Evolutionary conservation across 179 eudicot species (phyloP).

Genomic region (Gypsophila paniculata): DNA sequence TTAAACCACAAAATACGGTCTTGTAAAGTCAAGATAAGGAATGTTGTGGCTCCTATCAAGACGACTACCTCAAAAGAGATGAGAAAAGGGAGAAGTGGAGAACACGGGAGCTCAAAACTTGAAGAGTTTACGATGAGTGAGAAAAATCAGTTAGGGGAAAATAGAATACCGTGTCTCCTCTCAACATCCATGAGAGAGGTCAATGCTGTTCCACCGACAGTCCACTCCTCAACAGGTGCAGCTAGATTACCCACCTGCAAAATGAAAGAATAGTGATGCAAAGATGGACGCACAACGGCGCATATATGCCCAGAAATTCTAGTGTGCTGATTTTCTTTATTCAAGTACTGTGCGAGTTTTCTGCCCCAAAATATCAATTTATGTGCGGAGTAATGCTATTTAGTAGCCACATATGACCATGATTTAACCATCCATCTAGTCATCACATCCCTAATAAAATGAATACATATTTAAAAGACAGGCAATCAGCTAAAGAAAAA

Average conservation of each 20-base stretch:
- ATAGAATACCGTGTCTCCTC: conserved; percentile 83
- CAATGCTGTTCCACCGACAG: conserved; percentile 97
- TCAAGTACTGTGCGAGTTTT: neutral
- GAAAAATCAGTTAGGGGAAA: conserved; percentile 5
- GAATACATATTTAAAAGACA: conserved; percentile 1
- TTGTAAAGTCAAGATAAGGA: neutral
- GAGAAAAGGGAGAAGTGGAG: neutral
- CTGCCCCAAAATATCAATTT: neutral
- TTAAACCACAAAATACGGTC: neutral
- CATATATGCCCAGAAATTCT: neutral
- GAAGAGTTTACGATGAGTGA: neutral
- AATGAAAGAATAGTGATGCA: neutral
- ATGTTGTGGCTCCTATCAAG: neutral
- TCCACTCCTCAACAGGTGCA: conserved; percentile 95
- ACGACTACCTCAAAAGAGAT: neutral
- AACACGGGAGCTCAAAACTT: neutral
- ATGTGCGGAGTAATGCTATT: neutral
- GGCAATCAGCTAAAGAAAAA: conserved; percentile 1
- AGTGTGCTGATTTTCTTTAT: neutral
- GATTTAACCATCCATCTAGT: neutral
- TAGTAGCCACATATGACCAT: neutral
- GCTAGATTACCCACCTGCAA: conserved; percentile 86
- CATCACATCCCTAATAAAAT: neutral
- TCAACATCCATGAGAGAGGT: conserved; percentile 96
- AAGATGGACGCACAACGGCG: neutral